Conservation (phyloP, 768 basidiomycete genomes). For the Tricholoma hemisulphureum region DNA sequence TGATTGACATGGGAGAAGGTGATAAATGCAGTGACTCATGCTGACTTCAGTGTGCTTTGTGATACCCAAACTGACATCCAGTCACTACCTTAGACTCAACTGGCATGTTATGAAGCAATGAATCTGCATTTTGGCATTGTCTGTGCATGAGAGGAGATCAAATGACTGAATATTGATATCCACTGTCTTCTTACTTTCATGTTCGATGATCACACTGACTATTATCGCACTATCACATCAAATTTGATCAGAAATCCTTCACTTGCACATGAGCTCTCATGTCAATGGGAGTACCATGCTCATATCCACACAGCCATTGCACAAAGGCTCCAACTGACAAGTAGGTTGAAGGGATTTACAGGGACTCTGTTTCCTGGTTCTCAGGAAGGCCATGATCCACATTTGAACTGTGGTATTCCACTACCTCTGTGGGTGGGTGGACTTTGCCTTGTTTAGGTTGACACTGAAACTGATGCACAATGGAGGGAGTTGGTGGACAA, state of each 20-base stretch:
- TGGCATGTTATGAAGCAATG: neutral
- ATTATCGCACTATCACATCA: neutral
- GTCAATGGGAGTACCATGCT: neutral
- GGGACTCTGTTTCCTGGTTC: neutral
- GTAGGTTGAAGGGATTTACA: neutral
- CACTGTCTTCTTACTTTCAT: neutral
- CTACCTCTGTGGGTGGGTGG: no score
- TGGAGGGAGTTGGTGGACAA: neutral
- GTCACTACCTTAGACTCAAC: neutral
- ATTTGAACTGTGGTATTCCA: neutral
- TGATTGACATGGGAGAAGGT: neutral
- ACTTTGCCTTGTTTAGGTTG: no score
- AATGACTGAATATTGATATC: neutral
- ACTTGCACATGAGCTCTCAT: neutral
- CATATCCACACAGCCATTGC: neutral
- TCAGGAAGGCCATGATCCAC: neutral
- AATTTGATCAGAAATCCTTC: neutral
- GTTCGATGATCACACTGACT: neutral
- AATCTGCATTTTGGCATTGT: neutral
- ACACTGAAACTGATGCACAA: no score
- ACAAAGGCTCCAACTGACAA: neutral
- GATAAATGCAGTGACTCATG: neutral
- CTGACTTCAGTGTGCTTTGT: neutral
- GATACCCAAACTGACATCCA: neutral
- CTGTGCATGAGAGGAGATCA: neutral